These are phyloP conservation scores for Pseudonectria buxi DNA, from an alignment of 2,329 filamentous ascomycete species.

Conservation along the genomic window DNA sequence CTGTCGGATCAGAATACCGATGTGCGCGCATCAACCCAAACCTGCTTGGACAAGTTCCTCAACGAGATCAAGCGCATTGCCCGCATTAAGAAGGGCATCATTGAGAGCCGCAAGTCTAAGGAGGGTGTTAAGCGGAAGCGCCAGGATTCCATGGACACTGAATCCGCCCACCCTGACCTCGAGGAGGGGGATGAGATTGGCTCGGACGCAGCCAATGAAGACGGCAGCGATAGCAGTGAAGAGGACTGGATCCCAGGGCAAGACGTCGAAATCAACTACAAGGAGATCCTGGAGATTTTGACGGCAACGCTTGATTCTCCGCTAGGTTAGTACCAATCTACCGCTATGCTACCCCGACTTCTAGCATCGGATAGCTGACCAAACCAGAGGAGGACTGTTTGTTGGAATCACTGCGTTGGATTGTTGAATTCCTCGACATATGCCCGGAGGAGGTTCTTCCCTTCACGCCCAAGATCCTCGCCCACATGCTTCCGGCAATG, in stretches of 20 bases:
- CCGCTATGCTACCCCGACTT: not conserved
- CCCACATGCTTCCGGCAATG: constrained; percentile 88
- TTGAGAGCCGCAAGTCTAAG: constrained; percentile 70
- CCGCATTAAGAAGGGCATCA: constrained; percentile 83
- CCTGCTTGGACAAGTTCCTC: constrained; percentile 81
- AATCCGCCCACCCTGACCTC: constrained; percentile 49
- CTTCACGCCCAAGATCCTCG: constrained; percentile 87
- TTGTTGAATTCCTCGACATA: constrained; percentile 93
- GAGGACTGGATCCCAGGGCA: constrained; percentile 97
- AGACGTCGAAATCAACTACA: constrained; percentile 90
- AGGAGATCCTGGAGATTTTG: constrained; percentile 84
- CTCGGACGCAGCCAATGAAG: constrained; percentile 50
- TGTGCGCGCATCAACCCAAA: constrained; percentile 90
- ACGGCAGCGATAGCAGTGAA: constrained; percentile 59
- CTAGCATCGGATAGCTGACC: constrained; percentile 8
- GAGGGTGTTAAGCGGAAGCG: constrained; percentile 63
- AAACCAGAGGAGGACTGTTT: constrained; percentile 77
- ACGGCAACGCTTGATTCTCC: constrained; percentile 83
- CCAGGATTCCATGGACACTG: constrained; percentile 62
- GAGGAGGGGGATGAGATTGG: constrained; percentile 57
- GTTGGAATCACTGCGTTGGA: constrained; percentile 86
- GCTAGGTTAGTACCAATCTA: constrained; percentile 49
- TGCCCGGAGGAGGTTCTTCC: constrained; percentile 93
- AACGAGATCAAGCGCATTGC: constrained; percentile 93
- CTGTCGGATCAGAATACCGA: constrained; percentile 86